phyloP scores from a whole-genome alignment of 148 eudicot genomes.

The Vaccinium macrocarpon region DNA sequence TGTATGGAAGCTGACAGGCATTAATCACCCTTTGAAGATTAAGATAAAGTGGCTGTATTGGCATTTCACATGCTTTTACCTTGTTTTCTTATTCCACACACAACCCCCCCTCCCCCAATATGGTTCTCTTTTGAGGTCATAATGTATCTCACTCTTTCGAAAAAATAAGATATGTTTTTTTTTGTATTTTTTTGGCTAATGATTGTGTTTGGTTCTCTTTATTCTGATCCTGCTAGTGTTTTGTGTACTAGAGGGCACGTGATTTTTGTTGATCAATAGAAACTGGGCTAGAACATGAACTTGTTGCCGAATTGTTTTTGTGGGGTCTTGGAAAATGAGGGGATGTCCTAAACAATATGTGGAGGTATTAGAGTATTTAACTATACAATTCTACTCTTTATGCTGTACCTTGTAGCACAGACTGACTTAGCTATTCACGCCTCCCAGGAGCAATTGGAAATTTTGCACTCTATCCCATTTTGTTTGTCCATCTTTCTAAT shows the following conservation, averaged over 20 bases:
- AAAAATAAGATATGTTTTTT: not conserved
- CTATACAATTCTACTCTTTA: not conserved
- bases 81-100: not conserved
- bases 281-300: not conserved
- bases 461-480: not conserved
- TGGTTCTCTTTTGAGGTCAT: not conserved
- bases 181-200: no score
- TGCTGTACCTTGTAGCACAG: not conserved
- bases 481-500: not conserved
- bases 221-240: not conserved
- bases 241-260: not conserved
- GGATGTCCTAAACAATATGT: no score
- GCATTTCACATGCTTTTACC: not conserved
- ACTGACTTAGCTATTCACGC: not conserved
- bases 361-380: not conserved
- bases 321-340: constrained; percentile 1
- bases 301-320: not conserved
- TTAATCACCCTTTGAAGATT: not conserved
- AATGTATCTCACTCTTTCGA: not conserved
- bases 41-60: not conserved
- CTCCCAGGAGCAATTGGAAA: constrained; percentile 1
- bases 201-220: not conserved
- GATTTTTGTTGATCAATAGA: not conserved
- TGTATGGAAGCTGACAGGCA: not conserved
- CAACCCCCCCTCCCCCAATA: no score